Percentiles rank a stretch among this genome's conserved stretches.
Conservation (phyloP, 441 rosid genomes). For the Theobroma grandiflorum region DNA sequence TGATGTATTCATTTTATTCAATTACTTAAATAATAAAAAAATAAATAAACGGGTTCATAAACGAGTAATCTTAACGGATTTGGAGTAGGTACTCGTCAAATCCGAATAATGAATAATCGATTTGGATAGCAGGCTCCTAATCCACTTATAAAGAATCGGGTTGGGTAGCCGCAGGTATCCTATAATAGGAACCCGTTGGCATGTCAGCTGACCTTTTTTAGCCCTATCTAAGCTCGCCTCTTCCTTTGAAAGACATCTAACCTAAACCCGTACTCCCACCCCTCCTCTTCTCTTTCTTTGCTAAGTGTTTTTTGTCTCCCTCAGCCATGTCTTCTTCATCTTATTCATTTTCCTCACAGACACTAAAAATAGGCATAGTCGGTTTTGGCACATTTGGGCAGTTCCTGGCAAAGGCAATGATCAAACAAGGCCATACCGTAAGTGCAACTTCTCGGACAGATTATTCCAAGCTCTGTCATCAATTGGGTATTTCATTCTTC, state of each 20-base stretch:
- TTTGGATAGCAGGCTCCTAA: too few relatives aligned
- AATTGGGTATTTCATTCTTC: conserved; percentile 50
- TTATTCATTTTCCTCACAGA: conserved; percentile 27
- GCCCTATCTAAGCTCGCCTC: background rate
- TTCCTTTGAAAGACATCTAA: background rate
- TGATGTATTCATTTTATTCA: too few relatives aligned
- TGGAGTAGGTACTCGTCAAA: too few relatives aligned
- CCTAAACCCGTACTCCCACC: too few relatives aligned
- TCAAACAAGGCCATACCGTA: conserved; percentile 57
- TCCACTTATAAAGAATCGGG: too few relatives aligned
- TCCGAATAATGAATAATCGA: too few relatives aligned
- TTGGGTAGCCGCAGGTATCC: too few relatives aligned
- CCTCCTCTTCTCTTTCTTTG: background rate
- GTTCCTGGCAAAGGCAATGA: conserved; percentile 61
- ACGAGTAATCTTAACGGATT: too few relatives aligned
- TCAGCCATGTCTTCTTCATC: conserved; percentile 38
- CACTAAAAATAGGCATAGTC: conserved; percentile 54
- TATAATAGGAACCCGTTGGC: too few relatives aligned
- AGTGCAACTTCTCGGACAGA: conserved; percentile 62
- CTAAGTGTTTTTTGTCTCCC: background rate
- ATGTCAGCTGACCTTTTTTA: too few relatives aligned
- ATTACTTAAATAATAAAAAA: too few relatives aligned
- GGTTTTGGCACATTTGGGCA: conserved; percentile 67
- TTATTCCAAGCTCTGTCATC: conserved; percentile 44
- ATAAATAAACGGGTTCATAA: too few relatives aligned